phyloP scores from a whole-genome alignment of 169 alveolate species.

The Eimeria mitis region DNA sequence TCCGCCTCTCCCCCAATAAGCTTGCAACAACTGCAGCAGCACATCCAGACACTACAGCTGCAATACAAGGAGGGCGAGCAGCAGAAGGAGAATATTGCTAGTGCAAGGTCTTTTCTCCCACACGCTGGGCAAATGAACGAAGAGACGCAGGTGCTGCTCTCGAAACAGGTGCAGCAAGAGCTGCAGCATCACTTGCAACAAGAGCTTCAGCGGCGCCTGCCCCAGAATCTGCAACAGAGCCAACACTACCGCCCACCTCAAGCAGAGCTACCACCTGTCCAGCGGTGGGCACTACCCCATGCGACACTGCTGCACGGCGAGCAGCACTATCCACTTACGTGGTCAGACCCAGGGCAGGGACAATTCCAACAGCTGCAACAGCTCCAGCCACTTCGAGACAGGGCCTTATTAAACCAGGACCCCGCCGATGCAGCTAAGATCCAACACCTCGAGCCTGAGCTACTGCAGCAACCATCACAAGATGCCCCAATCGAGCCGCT shows the following conservation, averaged over 20 bases:
- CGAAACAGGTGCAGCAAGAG: slow-evolving; percentile 38
- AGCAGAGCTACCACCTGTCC: background rate
- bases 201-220: slow-evolving; percentile 10
- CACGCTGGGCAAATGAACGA: background rate
- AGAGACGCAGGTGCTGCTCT: slow-evolving; percentile 16
- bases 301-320: slow-evolving; percentile 10
- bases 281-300: background rate
- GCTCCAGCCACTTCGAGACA: background rate
- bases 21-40: slow-evolving; percentile 20
- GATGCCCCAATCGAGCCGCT: slow-evolving; percentile 30
- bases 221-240: slow-evolving; percentile 3
- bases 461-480: slow-evolving; percentile 11
- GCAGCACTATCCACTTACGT: slow-evolving; percentile 25
- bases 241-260: slow-evolving; percentile 13
- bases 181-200: slow-evolving; percentile 39
- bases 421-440: background rate
- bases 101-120: background rate
- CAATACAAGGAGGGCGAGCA: slow-evolving; percentile 7
- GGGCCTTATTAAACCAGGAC: background rate
- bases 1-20: background rate
- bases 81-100: background rate
- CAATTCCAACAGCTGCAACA: slow-evolving; percentile 45
- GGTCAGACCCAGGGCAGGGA: slow-evolving; percentile 18
- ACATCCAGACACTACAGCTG: slow-evolving; percentile 23
- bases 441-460: slow-evolving; percentile 8